Conservation (phyloP, 2,329 filamentous ascomycete genomes). For the Penicillium corylophilum region DNA sequence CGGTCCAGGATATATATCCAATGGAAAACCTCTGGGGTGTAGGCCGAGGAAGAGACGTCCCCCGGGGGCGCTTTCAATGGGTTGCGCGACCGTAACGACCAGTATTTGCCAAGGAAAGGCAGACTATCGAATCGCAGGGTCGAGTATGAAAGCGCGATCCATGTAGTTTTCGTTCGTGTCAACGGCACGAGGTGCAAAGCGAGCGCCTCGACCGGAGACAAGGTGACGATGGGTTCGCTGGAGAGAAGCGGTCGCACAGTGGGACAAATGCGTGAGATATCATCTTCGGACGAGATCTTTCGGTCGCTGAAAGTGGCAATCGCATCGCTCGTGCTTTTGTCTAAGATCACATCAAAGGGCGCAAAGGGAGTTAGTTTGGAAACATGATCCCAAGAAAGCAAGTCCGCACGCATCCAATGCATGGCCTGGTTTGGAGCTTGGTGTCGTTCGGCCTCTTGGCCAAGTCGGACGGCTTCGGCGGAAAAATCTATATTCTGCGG, state of each 20-base stretch:
- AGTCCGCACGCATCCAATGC: slow-evolving; percentile 32
- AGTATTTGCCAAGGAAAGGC: slow-evolving; percentile 23
- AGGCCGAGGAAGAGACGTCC: slow-evolving; percentile 24
- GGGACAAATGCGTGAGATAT: slow-evolving; percentile 20
- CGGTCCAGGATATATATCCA: slow-evolving; percentile 37
- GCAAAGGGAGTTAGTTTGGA: slow-evolving; percentile 23
- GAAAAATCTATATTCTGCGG: slow-evolving; percentile 39
- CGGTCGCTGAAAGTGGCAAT: slow-evolving; percentile 30
- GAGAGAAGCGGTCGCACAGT: slow-evolving; percentile 18
- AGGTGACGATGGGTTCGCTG: slow-evolving; percentile 4
- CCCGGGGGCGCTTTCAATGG: slow-evolving; percentile 34
- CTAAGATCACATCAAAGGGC: slow-evolving; percentile 35
- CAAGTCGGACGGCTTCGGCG: slow-evolving; percentile 37
- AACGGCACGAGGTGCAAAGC: slow-evolving; percentile 33
- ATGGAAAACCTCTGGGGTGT: slow-evolving; percentile 36
- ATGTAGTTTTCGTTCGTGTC: slow-evolving; percentile 27
- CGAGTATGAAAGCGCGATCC: slow-evolving; percentile 38
- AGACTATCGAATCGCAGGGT: slow-evolving; percentile 33
- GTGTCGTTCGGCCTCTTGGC: slow-evolving; percentile 24
- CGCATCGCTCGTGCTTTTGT: slow-evolving; percentile 41
- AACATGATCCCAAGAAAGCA: slow-evolving; percentile 34
- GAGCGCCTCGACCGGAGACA: slow-evolving; percentile 39
- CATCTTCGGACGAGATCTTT: slow-evolving; percentile 12
- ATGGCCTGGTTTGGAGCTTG: slow-evolving; percentile 25
- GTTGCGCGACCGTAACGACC: slow-evolving; percentile 30